Percentiles rank a stretch among this genome's conserved stretches.
These are phyloP conservation scores for Colletotrichum somersetense DNA, from an alignment of 2,329 filamentous ascomycete genomes.

Conservation along the genomic window DNA sequence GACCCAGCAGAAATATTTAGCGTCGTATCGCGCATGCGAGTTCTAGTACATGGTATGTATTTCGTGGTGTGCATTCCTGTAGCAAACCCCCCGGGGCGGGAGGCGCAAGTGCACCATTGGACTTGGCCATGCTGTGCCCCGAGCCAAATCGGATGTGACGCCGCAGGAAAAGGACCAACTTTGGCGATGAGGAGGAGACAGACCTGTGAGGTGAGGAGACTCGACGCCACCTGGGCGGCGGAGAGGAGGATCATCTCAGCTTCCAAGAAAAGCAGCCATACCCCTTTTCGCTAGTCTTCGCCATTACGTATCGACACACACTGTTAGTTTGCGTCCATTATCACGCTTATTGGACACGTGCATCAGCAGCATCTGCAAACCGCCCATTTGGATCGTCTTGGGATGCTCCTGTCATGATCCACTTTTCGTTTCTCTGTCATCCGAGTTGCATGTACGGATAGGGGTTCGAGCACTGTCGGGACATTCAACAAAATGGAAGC, in stretches of 20 bases:
- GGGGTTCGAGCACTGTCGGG: background rate
- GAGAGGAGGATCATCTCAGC: background rate
- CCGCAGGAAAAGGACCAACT: constrained; percentile 4
- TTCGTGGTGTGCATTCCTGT: too few species aligned
- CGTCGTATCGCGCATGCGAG: constrained; percentile 1
- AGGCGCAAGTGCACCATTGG: background rate
- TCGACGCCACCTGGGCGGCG: background rate
- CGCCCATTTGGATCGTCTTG: constrained; percentile 33
- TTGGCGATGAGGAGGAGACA: background rate
- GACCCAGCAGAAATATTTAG: constrained; percentile 17
- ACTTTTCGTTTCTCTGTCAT: constrained; percentile 14
- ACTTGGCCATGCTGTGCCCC: background rate
- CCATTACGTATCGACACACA: constrained; percentile 18
- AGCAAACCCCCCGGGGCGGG: background rate
- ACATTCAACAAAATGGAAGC: background rate
- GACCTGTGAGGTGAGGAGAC: background rate
- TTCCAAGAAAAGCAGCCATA: background rate
- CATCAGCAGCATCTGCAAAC: constrained; percentile 18
- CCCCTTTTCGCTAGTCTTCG: constrained; percentile 30
- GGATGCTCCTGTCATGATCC: background rate
- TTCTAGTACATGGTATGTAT: too few species aligned
- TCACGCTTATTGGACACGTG: constrained; percentile 24
- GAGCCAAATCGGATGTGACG: background rate
- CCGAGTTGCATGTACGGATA: background rate
- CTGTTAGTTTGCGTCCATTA: background rate